These are phyloP conservation scores for Solanum verrucosum DNA, from an alignment of 257 asterid genomes.

Conservation along the genomic window DNA sequence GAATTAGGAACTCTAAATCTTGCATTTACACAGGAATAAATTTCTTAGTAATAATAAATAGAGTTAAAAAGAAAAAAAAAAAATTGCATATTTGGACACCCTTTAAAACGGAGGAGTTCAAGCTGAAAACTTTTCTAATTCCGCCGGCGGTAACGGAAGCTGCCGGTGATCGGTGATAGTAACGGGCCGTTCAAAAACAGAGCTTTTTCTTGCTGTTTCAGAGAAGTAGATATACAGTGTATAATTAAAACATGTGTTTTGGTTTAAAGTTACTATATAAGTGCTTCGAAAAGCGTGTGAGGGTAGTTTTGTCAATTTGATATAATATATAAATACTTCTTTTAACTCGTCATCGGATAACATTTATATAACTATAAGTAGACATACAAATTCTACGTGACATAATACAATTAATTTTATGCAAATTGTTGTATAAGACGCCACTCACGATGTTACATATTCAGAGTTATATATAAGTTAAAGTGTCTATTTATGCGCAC, in stretches of 20 bases:
- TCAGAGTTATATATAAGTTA: too few species aligned
- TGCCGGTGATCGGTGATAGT: neutral
- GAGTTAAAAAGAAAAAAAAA: neutral
- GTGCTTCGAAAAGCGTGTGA: neutral
- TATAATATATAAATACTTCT: too few species aligned
- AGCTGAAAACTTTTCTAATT: neutral
- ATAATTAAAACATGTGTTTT: neutral
- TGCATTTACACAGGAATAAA: neutral
- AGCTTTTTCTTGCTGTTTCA: neutral
- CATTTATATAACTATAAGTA: too few species aligned
- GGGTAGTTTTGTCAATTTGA: neutral
- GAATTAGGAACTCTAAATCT: neutral
- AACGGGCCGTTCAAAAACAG: neutral
- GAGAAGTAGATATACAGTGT: neutral
- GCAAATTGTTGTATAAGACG: neutral
- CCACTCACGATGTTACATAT: neutral
- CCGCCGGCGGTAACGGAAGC: neutral
- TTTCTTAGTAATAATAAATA: neutral
- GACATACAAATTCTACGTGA: too few species aligned
- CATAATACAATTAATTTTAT: too few species aligned
- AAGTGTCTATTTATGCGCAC: neutral
- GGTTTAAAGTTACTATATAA: neutral
- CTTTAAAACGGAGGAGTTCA: neutral
- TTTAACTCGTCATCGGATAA: neutral
- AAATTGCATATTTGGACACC: neutral